Evolutionary conservation across 345 rosid genomes (phyloP).

Genomic region (Rhodamnia argentea): DNA sequence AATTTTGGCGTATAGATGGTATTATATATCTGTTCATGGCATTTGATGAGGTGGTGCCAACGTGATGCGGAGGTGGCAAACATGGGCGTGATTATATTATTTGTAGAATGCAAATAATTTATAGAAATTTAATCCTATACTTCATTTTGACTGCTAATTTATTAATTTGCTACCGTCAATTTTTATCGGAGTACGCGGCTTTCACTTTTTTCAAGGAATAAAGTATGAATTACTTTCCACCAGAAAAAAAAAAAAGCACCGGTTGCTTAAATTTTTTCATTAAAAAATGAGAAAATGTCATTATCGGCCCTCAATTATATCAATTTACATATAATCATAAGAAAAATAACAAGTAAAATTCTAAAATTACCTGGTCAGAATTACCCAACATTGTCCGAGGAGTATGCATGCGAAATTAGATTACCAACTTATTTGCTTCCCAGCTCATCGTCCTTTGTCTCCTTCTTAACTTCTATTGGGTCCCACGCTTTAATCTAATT

Average conservation of each 20-base stretch:
- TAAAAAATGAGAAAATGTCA: background rate
- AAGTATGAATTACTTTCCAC: background rate
- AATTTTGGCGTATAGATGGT: background rate
- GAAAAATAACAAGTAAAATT: background rate
- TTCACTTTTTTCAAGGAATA: background rate
- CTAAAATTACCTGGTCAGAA: background rate
- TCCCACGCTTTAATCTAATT: background rate
- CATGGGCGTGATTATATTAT: background rate
- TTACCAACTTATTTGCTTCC: background rate
- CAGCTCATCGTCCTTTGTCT: background rate
- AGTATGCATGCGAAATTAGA: background rate
- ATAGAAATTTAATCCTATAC: background rate
- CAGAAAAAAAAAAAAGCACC: background rate
- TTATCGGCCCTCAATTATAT: background rate
- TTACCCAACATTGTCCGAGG: background rate
- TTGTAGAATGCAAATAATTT: background rate
- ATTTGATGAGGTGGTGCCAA: background rate
- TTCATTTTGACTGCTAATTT: background rate
- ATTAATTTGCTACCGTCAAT: accelerated
- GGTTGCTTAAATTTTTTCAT: background rate
- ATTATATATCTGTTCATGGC: background rate
- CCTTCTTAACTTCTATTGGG: background rate
- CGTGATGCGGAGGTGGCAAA: accelerated
- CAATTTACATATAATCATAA: background rate
- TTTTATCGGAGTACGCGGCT: background rate